phyloP scores from a whole-genome alignment of 148 eudicot genomes.

The Cornus suecica region DNA sequence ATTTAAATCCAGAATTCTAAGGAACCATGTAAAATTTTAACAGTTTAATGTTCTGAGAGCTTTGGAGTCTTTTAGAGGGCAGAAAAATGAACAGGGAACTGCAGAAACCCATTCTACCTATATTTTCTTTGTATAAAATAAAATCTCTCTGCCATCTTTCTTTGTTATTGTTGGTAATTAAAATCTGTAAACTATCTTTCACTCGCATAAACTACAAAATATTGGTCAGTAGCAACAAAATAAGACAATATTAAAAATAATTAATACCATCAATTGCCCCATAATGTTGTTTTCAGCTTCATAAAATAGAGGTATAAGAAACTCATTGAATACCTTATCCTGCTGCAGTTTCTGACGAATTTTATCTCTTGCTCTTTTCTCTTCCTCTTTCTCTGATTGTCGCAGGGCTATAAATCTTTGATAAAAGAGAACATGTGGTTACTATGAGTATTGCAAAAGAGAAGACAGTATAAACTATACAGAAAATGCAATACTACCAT shows the following conservation, averaged over 20 bases:
- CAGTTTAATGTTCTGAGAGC: not conserved
- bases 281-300: not conserved
- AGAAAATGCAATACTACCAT: not conserved
- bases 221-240: not conserved
- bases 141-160: not conserved
- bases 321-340: constrained; percentile 56
- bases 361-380: constrained; percentile 56
- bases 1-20: not conserved
- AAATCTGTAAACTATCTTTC: not conserved
- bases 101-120: not conserved
- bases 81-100: not conserved
- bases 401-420: constrained; percentile 46
- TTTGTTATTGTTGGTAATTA: no score
- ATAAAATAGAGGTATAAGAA: constrained; percentile 8
- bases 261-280: not conserved
- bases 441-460: constrained; percentile 4
- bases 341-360: constrained; percentile 69
- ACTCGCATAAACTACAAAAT: constrained; percentile 2
- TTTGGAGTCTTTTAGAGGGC: not conserved
- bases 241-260: not conserved
- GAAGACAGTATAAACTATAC: constrained; percentile 2
- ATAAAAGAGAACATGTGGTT: constrained; percentile 11
- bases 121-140: not conserved
- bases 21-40: not conserved
- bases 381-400: constrained; percentile 67